Conservation (phyloP, 495 filamentous ascomycete genomes). For the Aspergillus indologenus region DNA sequence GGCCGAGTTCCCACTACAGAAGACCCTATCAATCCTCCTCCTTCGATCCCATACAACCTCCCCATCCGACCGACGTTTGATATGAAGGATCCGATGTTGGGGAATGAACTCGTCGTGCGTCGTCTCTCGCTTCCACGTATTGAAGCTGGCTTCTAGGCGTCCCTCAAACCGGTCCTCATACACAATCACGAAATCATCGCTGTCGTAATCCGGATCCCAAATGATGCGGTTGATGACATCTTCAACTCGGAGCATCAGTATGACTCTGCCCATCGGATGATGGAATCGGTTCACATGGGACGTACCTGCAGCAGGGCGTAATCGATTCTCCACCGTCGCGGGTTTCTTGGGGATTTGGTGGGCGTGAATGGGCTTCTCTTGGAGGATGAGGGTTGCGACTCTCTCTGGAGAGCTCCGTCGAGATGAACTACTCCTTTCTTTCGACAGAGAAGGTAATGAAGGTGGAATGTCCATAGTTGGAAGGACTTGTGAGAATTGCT, state of each 20-base stretch:
- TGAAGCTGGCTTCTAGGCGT: conserved; percentile 57
- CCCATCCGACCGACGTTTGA: conserved; percentile 52
- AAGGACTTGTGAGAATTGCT: not conserved
- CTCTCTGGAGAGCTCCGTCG: not conserved
- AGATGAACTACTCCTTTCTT: not conserved
- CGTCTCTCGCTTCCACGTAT: conserved; percentile 68
- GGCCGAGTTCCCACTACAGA: conserved; percentile 53
- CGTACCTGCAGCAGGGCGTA: conserved; percentile 18
- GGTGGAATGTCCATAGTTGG: not conserved
- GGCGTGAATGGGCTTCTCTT: not conserved
- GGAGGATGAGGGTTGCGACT: not conserved
- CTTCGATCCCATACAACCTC: conserved; percentile 56
- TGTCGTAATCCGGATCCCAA: conserved; percentile 64
- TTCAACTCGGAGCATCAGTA: conserved; percentile 2
- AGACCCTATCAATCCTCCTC: conserved; percentile 54
- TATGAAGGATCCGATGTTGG: conserved; percentile 72
- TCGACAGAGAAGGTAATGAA: not conserved
- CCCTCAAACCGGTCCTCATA: conserved; percentile 75
- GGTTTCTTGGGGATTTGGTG: not conserved
- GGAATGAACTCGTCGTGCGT: conserved; percentile 87
- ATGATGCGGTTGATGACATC: conserved; percentile 72
- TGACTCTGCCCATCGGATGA: not conserved
- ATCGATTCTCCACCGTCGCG: conserved; percentile 11
- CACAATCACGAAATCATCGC: conserved; percentile 64
- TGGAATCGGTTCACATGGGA: not conserved